Conservation (phyloP, 169 alveolate genomes). For the Cryptosporidium sp. region DNA sequence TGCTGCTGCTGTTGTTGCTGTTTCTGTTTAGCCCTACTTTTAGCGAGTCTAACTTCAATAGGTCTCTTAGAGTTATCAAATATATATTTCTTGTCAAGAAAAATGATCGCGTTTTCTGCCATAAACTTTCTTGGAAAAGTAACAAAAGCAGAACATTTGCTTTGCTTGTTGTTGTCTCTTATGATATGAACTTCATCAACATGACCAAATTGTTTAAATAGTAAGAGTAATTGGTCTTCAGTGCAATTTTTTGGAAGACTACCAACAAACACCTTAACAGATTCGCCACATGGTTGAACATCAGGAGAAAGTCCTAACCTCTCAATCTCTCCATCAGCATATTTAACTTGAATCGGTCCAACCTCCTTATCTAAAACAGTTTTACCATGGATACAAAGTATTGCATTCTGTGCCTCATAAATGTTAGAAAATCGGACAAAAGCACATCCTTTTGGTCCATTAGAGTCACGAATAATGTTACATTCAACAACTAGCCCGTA, state of each 20-base stretch:
- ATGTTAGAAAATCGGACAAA: conserved; percentile 57
- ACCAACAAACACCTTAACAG: conserved; percentile 73
- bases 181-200: conserved; percentile 73
- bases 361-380: conserved; percentile 53
- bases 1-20: conserved; percentile 4
- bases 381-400: conserved; percentile 69
- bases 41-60: conserved; percentile 69
- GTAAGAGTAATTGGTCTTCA: conserved; percentile 43
- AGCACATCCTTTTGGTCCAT: conserved; percentile 73
- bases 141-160: conserved; percentile 72
- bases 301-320: conserved; percentile 71
- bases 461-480: conserved; percentile 64
- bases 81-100: conserved; percentile 56
- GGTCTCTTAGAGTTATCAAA: conserved; percentile 70
- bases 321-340: conserved; percentile 73
- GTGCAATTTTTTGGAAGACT: conserved; percentile 73
- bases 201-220: conserved; percentile 61
- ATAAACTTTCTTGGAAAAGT: conserved; percentile 54
- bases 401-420: conserved; percentile 70
- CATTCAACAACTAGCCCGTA: conserved; percentile 73
- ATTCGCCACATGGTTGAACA: conserved; percentile 75
- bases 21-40: conserved; percentile 58
- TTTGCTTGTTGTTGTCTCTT: conserved; percentile 58
- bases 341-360: conserved; percentile 75
- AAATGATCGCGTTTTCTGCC: conserved; percentile 74